Conservation (phyloP, 345 rosid species). For the Euclidium syriacum region DNA sequence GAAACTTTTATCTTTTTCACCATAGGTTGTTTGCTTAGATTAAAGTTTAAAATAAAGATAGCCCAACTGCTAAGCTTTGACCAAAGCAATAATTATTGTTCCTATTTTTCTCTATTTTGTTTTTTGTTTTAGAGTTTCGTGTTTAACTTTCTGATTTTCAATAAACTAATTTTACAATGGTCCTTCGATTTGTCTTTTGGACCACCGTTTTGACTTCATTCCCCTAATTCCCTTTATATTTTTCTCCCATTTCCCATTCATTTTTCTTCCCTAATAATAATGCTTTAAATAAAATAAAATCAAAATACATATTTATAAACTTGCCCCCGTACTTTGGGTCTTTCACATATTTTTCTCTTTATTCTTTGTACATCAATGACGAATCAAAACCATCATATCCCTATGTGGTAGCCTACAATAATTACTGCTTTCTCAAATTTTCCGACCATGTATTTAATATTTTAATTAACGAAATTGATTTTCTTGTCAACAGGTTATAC, state of each 20-base stretch:
- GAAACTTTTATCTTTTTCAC: slow-evolving; percentile 6
- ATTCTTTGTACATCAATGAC: not conserved
- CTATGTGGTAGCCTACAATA: slow-evolving; percentile 16
- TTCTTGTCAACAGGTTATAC: not conserved
- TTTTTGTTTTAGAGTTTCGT: slow-evolving; percentile 9
- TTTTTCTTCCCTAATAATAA: not conserved
- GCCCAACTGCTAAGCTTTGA: slow-evolving; percentile 67
- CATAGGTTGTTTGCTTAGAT: not conserved
- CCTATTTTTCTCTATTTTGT: not conserved
- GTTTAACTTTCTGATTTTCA: slow-evolving; percentile 18
- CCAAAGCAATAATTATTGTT: slow-evolving; percentile 37
- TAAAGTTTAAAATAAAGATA: not conserved
- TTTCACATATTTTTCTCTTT: not conserved
- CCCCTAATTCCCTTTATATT: slow-evolving; percentile 3
- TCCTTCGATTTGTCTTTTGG: slow-evolving; percentile 23
- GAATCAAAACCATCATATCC: slow-evolving; percentile 11
- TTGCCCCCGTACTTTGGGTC: not conserved
- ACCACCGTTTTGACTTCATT: slow-evolving; percentile 34
- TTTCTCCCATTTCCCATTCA: slow-evolving; percentile 10
- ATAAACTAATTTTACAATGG: slow-evolving; percentile 19
- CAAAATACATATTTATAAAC: not conserved
- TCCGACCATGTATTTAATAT: not conserved
- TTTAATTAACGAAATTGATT: not conserved
- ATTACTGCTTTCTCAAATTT: not conserved
- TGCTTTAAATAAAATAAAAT: not conserved